Conservation (phyloP, 225 moss, liverwort and hornwort genomes). For the Bryoerythrophyllum caledonicum region DNA sequence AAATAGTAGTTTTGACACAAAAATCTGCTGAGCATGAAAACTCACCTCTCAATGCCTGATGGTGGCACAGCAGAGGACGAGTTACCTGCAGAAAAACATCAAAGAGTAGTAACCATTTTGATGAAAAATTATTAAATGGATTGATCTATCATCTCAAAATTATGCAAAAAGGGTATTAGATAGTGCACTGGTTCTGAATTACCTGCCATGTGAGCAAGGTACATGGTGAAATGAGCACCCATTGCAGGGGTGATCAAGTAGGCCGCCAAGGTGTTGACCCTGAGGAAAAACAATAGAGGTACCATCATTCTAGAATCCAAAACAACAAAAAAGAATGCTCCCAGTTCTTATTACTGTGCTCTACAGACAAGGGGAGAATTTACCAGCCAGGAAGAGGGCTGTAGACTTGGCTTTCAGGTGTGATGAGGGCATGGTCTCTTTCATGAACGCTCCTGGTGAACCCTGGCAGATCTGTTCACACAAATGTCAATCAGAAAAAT, state of each 20-base stretch:
- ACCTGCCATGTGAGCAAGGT: conserved; percentile 93
- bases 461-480: conserved; percentile 80
- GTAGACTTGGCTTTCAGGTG: conserved; percentile 95
- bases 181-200: neutral
- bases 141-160: no score
- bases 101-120: neutral
- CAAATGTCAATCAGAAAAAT: neutral
- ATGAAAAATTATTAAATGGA: no score
- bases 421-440: conserved; percentile 92
- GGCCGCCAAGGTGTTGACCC: conserved; percentile 79
- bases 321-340: neutral
- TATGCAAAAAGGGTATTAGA: no score
- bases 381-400: conserved; percentile 90
- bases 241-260: conserved; percentile 94
- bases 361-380: neutral
- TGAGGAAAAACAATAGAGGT: conserved; percentile 26
- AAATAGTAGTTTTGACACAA: neutral
- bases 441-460: conserved; percentile 91
- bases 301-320: conserved; percentile 3
- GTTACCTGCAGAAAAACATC: conserved; percentile 57
- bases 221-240: conserved; percentile 98
- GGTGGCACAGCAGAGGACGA: conserved; percentile 73
- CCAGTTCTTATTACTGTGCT: neutral
- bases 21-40: neutral
- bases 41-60: conserved; percentile 75